A percentile compares a stretch with the other conserved stretches of the same genome.
Evolutionary conservation across 208 protist species (phyloP).

Genomic region (Trichomonas vaginalis): DNA sequence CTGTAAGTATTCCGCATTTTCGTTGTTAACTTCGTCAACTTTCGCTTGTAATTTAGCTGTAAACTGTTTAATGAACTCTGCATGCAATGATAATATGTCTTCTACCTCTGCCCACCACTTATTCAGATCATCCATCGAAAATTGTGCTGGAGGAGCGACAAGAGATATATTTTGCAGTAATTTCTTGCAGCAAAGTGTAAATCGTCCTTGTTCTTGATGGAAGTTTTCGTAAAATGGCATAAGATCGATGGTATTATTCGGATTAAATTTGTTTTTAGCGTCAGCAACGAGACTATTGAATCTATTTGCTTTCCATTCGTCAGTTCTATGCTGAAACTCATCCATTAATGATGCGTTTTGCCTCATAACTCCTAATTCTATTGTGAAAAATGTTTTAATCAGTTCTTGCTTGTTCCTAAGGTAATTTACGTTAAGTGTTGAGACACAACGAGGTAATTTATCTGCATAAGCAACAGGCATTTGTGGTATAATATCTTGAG

Average conservation of each 20-base stretch:
- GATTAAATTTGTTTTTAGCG: background rate
- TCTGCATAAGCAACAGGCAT: background rate
- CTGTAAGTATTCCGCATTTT: background rate
- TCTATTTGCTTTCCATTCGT: background rate
- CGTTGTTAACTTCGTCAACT: background rate
- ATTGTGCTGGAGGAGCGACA: background rate
- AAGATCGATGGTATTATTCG: background rate
- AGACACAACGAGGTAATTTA: background rate
- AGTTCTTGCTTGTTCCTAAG: background rate
- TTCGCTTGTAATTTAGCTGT: background rate
- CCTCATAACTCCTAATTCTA: background rate
- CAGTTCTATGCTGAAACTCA: background rate
- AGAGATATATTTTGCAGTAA: background rate
- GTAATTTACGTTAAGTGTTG: background rate
- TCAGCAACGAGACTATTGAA: background rate
- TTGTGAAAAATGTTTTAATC: background rate
- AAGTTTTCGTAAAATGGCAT: background rate
- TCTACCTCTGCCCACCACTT: background rate
- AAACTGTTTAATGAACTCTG: background rate
- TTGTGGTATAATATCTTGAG: background rate
- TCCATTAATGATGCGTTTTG: background rate
- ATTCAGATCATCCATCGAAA: background rate
- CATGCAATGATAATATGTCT: background rate
- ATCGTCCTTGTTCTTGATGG: background rate
- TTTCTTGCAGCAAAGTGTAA: background rate